Conservation (phyloP, 345 rosid genomes). For the Eucalyptus regnans region DNA sequence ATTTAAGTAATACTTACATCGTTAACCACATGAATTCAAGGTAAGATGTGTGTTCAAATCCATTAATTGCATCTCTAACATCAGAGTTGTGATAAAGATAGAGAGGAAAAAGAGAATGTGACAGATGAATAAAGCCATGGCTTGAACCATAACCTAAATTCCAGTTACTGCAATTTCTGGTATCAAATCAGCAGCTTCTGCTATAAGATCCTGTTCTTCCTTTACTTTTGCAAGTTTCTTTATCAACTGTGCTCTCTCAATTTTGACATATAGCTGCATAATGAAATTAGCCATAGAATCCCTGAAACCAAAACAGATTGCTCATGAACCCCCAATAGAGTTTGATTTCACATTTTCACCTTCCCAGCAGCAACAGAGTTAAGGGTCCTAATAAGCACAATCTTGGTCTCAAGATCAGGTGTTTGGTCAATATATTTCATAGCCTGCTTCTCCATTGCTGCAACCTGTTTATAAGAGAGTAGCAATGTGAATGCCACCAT, state of each 20-base stretch:
- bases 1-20: too few species aligned
- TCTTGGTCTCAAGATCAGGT: slow-evolving; percentile 77
- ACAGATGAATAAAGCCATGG: too few species aligned
- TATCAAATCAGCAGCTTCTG: slow-evolving; percentile 91
- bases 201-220: slow-evolving; percentile 55
- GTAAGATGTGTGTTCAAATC: too few species aligned
- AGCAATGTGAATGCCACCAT: not conserved
- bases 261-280: slow-evolving; percentile 68
- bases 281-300: not conserved
- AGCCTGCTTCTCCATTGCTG: slow-evolving; percentile 33
- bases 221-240: slow-evolving; percentile 35
- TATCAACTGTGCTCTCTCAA: slow-evolving; percentile 69
- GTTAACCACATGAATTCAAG: too few species aligned
- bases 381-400: slow-evolving; percentile 66
- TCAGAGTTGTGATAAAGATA: too few species aligned
- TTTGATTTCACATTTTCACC: slow-evolving; percentile 16
- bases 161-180: slow-evolving; percentile 73
- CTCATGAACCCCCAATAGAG: not conserved
- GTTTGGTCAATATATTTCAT: slow-evolving; percentile 89
- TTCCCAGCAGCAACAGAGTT: slow-evolving; percentile 80
- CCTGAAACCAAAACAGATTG: not conserved
- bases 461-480: too few species aligned
- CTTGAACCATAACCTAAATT: not conserved
- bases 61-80: too few species aligned
- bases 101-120: too few species aligned